Evolutionary conservation across 495 filamentous ascomycete genomes (phyloP).

Genomic region (Hypoxylon rickii): DNA sequence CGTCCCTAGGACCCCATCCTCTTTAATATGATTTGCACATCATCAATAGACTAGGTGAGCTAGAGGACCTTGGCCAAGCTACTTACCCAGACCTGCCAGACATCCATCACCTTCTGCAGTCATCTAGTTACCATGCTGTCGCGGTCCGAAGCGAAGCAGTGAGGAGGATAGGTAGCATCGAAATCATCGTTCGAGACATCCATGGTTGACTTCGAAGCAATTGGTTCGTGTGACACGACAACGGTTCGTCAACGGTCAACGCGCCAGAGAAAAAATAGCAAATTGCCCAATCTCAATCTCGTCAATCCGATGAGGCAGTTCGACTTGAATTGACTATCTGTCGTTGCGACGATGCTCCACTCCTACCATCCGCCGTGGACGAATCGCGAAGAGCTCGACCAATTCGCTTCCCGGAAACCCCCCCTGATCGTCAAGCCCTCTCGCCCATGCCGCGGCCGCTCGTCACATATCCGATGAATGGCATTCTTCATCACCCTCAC

Average conservation of each 20-base stretch:
- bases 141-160: too few species aligned
- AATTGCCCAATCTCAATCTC: too few species aligned
- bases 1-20: background rate
- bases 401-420: constrained; percentile 11
- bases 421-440: background rate
- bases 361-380: constrained; percentile 11
- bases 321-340: constrained; percentile 5
- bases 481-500: constrained; percentile 11
- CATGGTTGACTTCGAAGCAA: constrained; percentile 17
- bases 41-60: background rate
- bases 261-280: constrained; percentile 22
- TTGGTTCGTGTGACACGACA: constrained; percentile 27
- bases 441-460: background rate
- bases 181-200: too few species aligned
- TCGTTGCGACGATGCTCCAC: constrained; percentile 14
- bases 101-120: too few species aligned
- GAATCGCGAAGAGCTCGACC: constrained; percentile 14
- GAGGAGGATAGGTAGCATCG: too few species aligned
- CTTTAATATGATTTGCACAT: background rate
- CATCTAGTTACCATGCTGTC: too few species aligned
- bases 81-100: too few species aligned
- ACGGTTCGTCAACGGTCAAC: constrained; percentile 3
- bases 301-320: constrained; percentile 15
- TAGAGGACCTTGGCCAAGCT: background rate
- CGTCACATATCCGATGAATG: constrained; percentile 17